These are phyloP conservation scores for Claviceps humidiphila DNA, from an alignment of 2,329 filamentous ascomycete genomes.

Conservation along the genomic window DNA sequence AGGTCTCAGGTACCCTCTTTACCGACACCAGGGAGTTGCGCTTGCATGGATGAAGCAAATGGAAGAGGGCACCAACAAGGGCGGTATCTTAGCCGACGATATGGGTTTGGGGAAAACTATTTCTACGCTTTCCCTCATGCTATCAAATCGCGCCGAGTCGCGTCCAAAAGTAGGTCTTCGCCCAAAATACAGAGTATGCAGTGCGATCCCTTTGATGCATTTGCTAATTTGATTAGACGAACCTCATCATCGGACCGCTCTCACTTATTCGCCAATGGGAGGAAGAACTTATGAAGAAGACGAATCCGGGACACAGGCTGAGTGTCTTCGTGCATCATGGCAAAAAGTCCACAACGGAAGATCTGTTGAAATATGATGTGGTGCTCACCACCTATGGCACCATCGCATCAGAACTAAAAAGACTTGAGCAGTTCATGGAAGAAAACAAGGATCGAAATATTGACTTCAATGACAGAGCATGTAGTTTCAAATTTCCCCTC, in stretches of 20 bases:
- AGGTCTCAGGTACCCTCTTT: conserved; percentile 54
- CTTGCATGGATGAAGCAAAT: conserved; percentile 75
- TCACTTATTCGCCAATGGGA: conserved; percentile 76
- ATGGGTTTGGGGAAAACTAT: conserved; percentile 92
- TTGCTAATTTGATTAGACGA: conserved; percentile 45
- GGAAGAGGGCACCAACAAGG: conserved; percentile 63
- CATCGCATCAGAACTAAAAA: conserved; percentile 49
- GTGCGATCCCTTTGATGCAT: conserved; percentile 28
- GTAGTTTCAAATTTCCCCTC: conserved; percentile 35
- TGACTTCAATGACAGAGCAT: conserved; percentile 23
- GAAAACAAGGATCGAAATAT: conserved; percentile 28
- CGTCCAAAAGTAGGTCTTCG: conserved; percentile 19
- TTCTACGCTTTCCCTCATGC: conserved; percentile 65
- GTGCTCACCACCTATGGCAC: conserved; percentile 81
- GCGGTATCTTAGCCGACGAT: conserved; percentile 85
- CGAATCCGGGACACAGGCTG: conserved; percentile 45
- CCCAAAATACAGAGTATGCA: neutral
- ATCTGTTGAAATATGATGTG: conserved; percentile 58
- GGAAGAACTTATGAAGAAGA: conserved; percentile 59
- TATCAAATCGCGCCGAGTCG: conserved; percentile 46
- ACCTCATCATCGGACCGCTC: conserved; percentile 70
- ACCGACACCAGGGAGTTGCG: conserved; percentile 73
- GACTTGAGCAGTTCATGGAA: conserved; percentile 39
- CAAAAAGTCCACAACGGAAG: conserved; percentile 45
- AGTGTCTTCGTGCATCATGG: conserved; percentile 59